A percentile compares a stretch with the other conserved stretches of the same genome.
phyloP scores from a whole-genome alignment of 768 basidiomycete genomes.

The Tulasnella sp. region DNA sequence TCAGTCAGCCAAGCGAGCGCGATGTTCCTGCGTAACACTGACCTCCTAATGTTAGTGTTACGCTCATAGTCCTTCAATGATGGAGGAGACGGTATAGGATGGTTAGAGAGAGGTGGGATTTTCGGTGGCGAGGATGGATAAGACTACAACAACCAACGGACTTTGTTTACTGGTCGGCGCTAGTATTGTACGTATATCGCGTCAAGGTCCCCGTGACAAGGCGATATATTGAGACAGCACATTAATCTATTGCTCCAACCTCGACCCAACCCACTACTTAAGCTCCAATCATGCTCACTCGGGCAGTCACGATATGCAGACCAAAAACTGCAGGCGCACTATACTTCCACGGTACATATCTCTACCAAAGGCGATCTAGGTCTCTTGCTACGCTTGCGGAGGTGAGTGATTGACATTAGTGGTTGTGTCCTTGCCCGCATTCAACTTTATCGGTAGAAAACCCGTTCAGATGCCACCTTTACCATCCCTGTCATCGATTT shows the following conservation, averaged over 20 bases:
- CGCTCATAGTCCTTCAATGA: background rate
- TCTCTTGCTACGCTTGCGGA: constrained; percentile 22
- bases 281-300: too few relatives aligned
- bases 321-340: too few relatives aligned
- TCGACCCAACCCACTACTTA: too few relatives aligned
- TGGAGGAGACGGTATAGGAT: background rate
- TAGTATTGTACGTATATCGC: too few relatives aligned
- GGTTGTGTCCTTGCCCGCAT: background rate
- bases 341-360: too few relatives aligned
- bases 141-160: too few relatives aligned
- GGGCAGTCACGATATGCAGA: too few relatives aligned
- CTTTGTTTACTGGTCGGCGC: too few relatives aligned
- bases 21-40: background rate
- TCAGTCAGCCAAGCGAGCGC: background rate
- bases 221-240: too few relatives aligned
- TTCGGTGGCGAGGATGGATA: constrained; percentile 1
- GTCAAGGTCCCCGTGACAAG: too few relatives aligned
- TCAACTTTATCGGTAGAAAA: constrained; percentile 21
- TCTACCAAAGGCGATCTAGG: background rate
- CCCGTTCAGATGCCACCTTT: constrained; percentile 35
- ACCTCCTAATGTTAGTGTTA: background rate
- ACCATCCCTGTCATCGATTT: constrained; percentile 74
- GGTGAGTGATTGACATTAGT: background rate
- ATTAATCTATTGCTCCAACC: too few relatives aligned
- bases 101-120: background rate